A percentile compares a stretch with the other conserved stretches of the same genome.
Conservation (phyloP, 2,329 filamentous ascomycete genomes). For the Chrysoporthe austroafricana region DNA sequence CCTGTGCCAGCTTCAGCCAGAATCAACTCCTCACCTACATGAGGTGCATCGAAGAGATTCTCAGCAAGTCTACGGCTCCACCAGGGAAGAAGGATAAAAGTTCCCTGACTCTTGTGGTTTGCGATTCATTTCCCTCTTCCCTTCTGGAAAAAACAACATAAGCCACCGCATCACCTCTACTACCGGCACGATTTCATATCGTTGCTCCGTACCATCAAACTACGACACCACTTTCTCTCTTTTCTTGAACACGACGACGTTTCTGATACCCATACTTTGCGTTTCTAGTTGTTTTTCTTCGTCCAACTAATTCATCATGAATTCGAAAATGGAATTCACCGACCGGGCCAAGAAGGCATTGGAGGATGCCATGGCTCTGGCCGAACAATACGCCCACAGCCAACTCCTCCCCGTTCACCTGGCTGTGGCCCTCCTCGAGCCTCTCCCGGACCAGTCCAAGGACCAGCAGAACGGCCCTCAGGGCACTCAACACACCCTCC, state of each 20-base stretch:
- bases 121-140: constrained; percentile 2
- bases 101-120: neutral
- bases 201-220: constrained; percentile 14
- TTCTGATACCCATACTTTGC: constrained; percentile 12
- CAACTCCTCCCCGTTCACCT: constrained; percentile 91
- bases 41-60: constrained; percentile 15
- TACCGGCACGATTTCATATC: constrained; percentile 18
- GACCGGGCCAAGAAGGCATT: constrained; percentile 90
- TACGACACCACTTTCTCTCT: neutral
- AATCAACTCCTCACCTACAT: constrained; percentile 17
- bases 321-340: constrained; percentile 85
- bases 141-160: neutral
- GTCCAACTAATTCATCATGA: constrained; percentile 56
- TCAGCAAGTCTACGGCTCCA: constrained; percentile 21
- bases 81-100: constrained; percentile 24
- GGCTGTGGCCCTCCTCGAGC: constrained; percentile 79
- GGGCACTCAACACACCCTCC: constrained; percentile 70
- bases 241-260: constrained; percentile 1
- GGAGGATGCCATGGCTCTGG: constrained; percentile 83
- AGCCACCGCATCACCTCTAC: neutral
- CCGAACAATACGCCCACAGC: constrained; percentile 87
- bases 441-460: constrained; percentile 75
- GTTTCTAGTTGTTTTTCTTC: constrained; percentile 5
- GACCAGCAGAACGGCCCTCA: constrained; percentile 80
- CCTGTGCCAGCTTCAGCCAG: constrained; percentile 20